Conservation (phyloP, 108 stramenopile species). For the Hondaea fermentalgiana region DNA sequence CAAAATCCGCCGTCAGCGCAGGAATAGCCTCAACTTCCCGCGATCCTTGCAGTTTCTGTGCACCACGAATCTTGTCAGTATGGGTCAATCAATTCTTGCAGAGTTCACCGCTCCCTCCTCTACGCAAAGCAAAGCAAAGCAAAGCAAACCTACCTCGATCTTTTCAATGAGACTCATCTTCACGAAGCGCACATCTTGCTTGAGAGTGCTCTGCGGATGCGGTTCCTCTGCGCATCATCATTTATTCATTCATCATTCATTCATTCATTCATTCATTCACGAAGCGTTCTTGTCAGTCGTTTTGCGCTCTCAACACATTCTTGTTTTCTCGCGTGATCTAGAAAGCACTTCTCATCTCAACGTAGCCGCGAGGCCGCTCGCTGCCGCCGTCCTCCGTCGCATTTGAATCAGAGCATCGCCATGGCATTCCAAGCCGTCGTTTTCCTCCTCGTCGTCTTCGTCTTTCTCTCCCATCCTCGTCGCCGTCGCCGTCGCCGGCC, state of each 20-base stretch:
- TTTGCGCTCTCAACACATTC: not conserved
- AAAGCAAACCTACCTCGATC: not conserved
- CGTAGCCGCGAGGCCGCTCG: too few relatives aligned
- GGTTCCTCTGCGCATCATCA: not conserved
- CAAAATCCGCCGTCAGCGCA: not conserved
- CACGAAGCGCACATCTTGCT: not conserved
- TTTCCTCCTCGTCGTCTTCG: too few relatives aligned
- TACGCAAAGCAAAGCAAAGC: too few relatives aligned
- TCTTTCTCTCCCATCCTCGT: too few relatives aligned
- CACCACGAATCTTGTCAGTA: not conserved
- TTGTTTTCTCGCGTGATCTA: not conserved
- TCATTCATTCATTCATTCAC: not conserved
- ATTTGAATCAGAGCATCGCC: too few relatives aligned
- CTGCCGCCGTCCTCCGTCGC: too few relatives aligned
- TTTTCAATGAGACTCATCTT: not conserved
- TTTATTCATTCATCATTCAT: not conserved
- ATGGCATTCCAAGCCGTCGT: too few relatives aligned
- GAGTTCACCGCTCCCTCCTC: too few relatives aligned
- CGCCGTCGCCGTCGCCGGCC: not conserved
- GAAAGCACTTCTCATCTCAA: too few relatives aligned
- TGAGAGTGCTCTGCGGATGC: slow-evolving; percentile 10
- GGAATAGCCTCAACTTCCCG: not conserved
- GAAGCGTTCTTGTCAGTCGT: not conserved
- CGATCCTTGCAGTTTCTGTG: not conserved
- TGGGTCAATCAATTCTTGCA: too few relatives aligned